A percentile compares a stretch with the other conserved stretches of the same genome.
Conservation (phyloP, 257 asterid genomes). For the Striga asiatica region DNA sequence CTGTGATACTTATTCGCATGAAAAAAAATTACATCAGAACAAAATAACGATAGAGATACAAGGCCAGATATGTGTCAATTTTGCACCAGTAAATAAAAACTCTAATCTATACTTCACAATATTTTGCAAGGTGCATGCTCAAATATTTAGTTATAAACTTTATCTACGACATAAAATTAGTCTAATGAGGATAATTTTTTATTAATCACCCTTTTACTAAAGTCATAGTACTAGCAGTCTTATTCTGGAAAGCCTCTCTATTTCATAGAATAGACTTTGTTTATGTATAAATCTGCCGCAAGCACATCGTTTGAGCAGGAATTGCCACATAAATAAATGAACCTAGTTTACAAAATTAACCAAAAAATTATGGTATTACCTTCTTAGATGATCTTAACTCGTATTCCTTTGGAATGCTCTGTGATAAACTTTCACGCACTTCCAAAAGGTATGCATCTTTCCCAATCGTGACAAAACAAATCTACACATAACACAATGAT, state of each 20-base stretch:
- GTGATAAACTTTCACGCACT: slow-evolving; percentile 77
- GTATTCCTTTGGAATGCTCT: slow-evolving; percentile 58
- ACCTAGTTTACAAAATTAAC: slow-evolving; percentile 5
- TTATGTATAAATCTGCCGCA: not conserved
- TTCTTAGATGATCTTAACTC: slow-evolving; percentile 84
- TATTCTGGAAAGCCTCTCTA: not conserved
- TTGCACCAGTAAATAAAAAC: too few species aligned
- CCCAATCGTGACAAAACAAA: slow-evolving; percentile 70
- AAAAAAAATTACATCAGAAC: slow-evolving; percentile 2
- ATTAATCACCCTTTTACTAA: not conserved
- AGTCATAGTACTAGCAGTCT: not conserved
- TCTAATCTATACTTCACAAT: not conserved
- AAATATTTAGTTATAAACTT: not conserved
- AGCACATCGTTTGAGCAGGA: not conserved
- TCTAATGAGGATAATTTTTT: not conserved
- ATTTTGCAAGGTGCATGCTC: not conserved
- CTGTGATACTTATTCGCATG: slow-evolving; percentile 10
- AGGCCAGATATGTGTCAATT: too few species aligned
- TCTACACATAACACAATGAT: slow-evolving; percentile 36
- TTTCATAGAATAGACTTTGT: not conserved
- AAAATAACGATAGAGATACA: not conserved
- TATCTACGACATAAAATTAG: not conserved
- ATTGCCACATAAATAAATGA: not conserved
- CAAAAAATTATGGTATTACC: slow-evolving; percentile 28
- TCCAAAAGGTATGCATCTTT: slow-evolving; percentile 88